phyloP scores from a whole-genome alignment of 2,329 filamentous ascomycete species.

The Didymella glomerata region DNA sequence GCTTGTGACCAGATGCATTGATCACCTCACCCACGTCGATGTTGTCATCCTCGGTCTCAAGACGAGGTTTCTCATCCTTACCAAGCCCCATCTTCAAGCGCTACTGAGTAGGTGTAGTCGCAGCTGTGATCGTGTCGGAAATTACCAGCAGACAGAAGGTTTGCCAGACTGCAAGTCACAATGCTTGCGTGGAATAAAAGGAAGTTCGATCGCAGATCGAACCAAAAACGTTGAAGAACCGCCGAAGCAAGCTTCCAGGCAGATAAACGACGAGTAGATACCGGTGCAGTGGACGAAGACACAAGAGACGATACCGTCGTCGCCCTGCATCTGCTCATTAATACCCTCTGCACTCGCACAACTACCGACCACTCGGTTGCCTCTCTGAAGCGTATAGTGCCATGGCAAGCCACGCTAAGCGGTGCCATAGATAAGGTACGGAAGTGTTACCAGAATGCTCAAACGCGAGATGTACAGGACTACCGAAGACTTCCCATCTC shows the following conservation, averaged over 20 bases:
- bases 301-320: slow-evolving; percentile 3
- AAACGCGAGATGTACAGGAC: slow-evolving; percentile 8
- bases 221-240: neutral
- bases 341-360: slow-evolving; percentile 12
- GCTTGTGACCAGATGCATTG: slow-evolving; percentile 61
- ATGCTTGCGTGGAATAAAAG: neutral
- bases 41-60: slow-evolving; percentile 32
- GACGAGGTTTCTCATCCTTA: slow-evolving; percentile 25
- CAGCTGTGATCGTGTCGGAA: neutral
- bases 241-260: slow-evolving; percentile 3
- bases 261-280: slow-evolving; percentile 9
- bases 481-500: slow-evolving; percentile 1
- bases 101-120: neutral
- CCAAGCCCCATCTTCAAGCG: slow-evolving; percentile 4
- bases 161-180: neutral
- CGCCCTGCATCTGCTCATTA: slow-evolving; percentile 17
- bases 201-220: slow-evolving; percentile 20
- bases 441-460: slow-evolving; percentile 6
- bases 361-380: slow-evolving; percentile 10
- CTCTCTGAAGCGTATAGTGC: slow-evolving; percentile 2
- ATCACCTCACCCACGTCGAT: slow-evolving; percentile 49
- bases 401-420: slow-evolving; percentile 25
- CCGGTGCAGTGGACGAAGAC: neutral
- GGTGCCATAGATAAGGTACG: slow-evolving; percentile 21
- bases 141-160: neutral